Evolutionary conservation across 345 rosid genomes (phyloP).

Genomic region (Eucalyptus pumila): DNA sequence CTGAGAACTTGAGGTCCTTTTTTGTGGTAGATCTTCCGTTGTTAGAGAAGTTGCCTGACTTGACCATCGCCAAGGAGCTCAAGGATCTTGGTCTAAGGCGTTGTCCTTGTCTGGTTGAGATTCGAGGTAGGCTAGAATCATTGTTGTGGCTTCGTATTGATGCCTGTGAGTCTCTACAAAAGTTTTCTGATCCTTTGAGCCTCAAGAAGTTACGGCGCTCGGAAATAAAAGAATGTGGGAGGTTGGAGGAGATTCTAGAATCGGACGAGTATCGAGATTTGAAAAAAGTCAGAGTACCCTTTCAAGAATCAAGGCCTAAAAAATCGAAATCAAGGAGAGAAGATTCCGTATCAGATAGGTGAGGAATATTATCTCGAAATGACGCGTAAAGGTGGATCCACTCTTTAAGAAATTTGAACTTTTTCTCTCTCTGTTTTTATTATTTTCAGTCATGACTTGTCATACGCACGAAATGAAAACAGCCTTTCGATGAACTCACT

Average conservation of each 20-base stretch:
- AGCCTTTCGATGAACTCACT: no score
- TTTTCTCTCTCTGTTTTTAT: no score
- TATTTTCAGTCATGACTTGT: no score
- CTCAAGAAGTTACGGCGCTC: rapidly evolving
- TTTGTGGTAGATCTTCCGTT: rapidly evolving
- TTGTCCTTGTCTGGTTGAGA: background rate
- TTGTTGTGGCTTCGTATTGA: rapidly evolving
- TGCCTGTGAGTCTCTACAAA: rapidly evolving
- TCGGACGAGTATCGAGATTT: rapidly evolving
- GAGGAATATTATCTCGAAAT: no score
- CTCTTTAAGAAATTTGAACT: no score
- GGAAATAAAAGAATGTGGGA: rapidly evolving
- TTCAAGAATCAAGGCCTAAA: rapidly evolving
- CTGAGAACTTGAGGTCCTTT: rapidly evolving
- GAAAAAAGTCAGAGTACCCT: background rate
- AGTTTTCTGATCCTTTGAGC: background rate
- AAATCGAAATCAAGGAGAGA: no score
- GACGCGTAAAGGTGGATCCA: no score
- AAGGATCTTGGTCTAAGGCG: rapidly evolving
- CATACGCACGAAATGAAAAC: no score
- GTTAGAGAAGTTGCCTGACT: background rate
- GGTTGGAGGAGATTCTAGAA: background rate
- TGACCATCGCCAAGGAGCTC: background rate
- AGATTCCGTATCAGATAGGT: no score
- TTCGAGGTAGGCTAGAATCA: background rate